Percentiles rank a stretch among this genome's conserved stretches.
Conservation (phyloP, 306 rosid genomes). For the Cercis canadensis region DNA sequence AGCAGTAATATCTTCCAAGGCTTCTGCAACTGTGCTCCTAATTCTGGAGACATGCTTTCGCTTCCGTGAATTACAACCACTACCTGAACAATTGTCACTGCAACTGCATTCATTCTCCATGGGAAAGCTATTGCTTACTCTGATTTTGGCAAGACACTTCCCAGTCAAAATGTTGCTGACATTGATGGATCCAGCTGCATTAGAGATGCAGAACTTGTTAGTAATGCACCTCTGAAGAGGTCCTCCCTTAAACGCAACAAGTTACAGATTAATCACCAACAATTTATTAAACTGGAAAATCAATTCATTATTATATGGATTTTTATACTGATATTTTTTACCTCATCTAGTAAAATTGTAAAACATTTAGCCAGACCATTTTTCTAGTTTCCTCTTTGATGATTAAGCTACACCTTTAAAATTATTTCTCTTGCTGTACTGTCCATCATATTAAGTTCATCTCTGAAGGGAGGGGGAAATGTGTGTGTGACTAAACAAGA, state of each 20-base stretch:
- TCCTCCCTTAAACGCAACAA: conserved; percentile 8
- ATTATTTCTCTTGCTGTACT: conserved; percentile 1
- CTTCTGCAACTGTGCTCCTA: conserved; percentile 94
- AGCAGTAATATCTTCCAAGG: conserved; percentile 99
- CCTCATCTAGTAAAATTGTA: conserved; percentile 3
- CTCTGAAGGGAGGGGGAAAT: not conserved
- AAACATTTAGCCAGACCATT: conserved; percentile 7
- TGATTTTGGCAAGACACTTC: conserved; percentile 92
- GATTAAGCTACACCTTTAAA: conserved; percentile 1
- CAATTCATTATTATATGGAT: not conserved
- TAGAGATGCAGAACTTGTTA: conserved; percentile 40
- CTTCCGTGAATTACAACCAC: conserved; percentile 60
- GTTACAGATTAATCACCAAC: conserved; percentile 11
- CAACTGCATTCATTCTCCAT: conserved; percentile 61
- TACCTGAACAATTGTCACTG: conserved; percentile 50
- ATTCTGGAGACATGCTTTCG: conserved; percentile 56
- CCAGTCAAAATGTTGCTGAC: conserved; percentile 97
- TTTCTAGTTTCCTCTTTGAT: not conserved
- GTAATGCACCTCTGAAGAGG: conserved; percentile 14
- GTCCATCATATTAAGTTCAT: conserved; percentile 23
- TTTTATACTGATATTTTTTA: conserved; percentile 8
- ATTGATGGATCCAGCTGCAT: conserved; percentile 96
- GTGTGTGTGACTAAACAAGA: not conserved
- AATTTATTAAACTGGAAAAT: conserved; percentile 4
- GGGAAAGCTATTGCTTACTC: conserved; percentile 71